phyloP scores from a whole-genome alignment of 176 grass and related monocot genomes.

The Oryza brachyantha region DNA sequence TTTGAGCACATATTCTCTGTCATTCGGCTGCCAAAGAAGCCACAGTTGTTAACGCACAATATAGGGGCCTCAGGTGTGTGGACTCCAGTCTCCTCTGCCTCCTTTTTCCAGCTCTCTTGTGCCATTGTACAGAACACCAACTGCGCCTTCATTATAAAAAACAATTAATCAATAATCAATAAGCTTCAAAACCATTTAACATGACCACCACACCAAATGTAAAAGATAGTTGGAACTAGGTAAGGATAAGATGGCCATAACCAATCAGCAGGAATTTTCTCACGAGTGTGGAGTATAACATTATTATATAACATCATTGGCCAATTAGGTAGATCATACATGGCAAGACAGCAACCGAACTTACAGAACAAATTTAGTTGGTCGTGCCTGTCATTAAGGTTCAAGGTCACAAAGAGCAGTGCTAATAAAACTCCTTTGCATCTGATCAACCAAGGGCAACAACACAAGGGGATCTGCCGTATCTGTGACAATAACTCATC shows the following conservation, averaged over 20 bases:
- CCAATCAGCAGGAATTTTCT: not conserved
- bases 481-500: not conserved
- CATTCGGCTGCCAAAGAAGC: slow-evolving; percentile 61
- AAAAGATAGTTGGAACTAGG: not conserved
- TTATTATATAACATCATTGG: slow-evolving; percentile 16
- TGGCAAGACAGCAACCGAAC: not conserved
- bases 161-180: not conserved
- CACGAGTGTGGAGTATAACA: not conserved
- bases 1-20: slow-evolving; percentile 61
- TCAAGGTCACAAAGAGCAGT: slow-evolving; percentile 4
- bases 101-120: slow-evolving; percentile 53
- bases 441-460: not conserved
- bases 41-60: slow-evolving; percentile 62
- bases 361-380: not conserved
- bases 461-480: not conserved
- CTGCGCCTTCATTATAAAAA: not conserved
- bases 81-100: slow-evolving; percentile 48
- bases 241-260: slow-evolving; percentile 2
- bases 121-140: slow-evolving; percentile 37
- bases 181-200: not conserved
- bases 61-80: slow-evolving; percentile 46
- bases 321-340: not conserved
- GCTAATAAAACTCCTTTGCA: not conserved
- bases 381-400: not conserved
- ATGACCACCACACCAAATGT: not conserved